Conservation (phyloP, 176 grass and related monocot species). For the Dactylis glomerata region DNA sequence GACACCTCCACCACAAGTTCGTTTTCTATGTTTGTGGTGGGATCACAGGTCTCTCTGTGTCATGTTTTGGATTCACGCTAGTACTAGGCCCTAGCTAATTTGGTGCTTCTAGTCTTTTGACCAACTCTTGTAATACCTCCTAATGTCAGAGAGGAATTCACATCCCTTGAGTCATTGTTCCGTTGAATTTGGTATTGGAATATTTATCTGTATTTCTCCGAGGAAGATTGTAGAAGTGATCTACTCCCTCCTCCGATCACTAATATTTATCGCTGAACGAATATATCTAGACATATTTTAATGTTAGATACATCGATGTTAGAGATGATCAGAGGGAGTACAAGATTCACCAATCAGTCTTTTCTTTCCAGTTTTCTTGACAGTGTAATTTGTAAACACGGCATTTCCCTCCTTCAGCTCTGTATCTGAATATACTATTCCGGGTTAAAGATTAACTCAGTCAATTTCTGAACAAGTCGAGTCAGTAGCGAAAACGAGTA, state of each 20-base stretch:
- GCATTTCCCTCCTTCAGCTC: neutral
- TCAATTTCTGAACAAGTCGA: neutral
- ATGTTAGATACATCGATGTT: too few relatives aligned
- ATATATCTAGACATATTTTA: too few relatives aligned
- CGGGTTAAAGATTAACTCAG: neutral
- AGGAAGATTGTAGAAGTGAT: neutral
- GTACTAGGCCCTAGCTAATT: too few relatives aligned
- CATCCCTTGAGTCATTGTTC: neutral
- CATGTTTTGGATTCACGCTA: too few relatives aligned
- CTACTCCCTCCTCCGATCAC: too few relatives aligned
- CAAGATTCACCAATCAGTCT: neutral
- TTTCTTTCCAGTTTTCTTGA: too few relatives aligned
- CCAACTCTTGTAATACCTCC: neutral
- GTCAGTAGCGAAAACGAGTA: too few relatives aligned
- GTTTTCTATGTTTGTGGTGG: neutral
- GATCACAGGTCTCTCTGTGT: neutral
- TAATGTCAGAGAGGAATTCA: neutral
- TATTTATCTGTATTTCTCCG: neutral
- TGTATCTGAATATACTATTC: neutral
- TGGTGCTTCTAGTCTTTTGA: too few relatives aligned
- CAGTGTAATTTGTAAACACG: neutral
- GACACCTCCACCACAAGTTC: slow-evolving; percentile 28
- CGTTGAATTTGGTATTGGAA: neutral
- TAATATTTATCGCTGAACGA: too few relatives aligned
- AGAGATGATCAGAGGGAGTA: too few relatives aligned